Evolutionary conservation across 2,329 filamentous ascomycete genomes (phyloP).

Genomic region (Blumeria hordei): DNA sequence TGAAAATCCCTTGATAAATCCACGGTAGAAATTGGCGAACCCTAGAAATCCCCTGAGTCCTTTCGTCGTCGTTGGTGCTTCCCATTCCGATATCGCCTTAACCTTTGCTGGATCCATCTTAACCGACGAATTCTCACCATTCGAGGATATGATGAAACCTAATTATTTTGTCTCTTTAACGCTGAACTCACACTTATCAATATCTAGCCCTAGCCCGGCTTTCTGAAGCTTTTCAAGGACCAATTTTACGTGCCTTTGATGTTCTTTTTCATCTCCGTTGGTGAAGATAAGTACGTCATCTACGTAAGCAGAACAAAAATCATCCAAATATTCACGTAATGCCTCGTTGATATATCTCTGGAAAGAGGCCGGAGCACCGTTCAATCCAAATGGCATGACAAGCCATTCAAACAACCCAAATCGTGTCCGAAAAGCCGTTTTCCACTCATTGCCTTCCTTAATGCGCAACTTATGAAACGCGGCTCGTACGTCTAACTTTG

Average conservation of each 20-base stretch:
- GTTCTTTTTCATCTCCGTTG: not conserved
- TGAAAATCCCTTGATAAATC: no score
- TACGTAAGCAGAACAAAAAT: not conserved
- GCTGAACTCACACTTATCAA: no score
- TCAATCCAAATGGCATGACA: conserved; percentile 2
- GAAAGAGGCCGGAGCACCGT: conserved; percentile 1
- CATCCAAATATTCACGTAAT: not conserved
- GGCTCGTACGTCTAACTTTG: not conserved
- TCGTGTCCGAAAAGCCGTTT: not conserved
- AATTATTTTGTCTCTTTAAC: no score
- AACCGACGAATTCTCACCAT: no score
- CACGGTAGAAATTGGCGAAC: no score
- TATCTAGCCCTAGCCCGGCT: not conserved
- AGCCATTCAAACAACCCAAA: not conserved
- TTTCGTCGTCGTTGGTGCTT: no score
- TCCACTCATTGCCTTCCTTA: not conserved
- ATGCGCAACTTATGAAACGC: conserved; percentile 1
- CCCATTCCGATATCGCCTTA: no score
- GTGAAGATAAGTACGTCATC: not conserved
- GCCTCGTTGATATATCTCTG: not conserved
- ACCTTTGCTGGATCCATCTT: no score
- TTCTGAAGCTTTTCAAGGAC: not conserved
- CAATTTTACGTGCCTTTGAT: not conserved
- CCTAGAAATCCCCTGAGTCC: no score
- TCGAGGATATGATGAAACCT: no score